Base-by-base conservation (phyloP, 495 filamentous ascomycete species). In the Neurospora tetrasperma region DNA sequence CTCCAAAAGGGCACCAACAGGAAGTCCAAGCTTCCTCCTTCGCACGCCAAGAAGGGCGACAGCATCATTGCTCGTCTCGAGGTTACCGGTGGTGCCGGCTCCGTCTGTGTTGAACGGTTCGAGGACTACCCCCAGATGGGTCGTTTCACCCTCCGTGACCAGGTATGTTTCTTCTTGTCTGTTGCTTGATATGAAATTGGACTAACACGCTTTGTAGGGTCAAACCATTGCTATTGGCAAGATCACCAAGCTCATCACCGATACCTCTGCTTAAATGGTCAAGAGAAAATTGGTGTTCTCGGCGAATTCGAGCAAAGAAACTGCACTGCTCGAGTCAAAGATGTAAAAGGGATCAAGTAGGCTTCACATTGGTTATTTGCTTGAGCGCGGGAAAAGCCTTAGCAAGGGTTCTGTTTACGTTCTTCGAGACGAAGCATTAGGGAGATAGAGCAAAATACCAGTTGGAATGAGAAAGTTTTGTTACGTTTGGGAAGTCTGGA, bases 171-270 rank as follows among this genome's bases (percentile, higher is more conserved):
- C 39, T 74, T 43, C 72, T 41, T 40, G 1, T 35, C 40, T 41
- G 40, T 40, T 41, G 40, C 40, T 41, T 8, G 9, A 41, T 3
- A 41, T 3, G 9, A 69, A 54, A 23, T 2, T 70, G 72, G 72
- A 78, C 75, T 76, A 75, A 77, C 39, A 27, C 9, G 31, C 14
- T 70, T 41, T 41, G 73, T 73, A 94, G 92, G 94, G 94, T 71
- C 93, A 97, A 93, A 97, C 94, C 5, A 94, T 97, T 83, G 94
- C 94, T 54, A 97, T 97, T 81, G 94, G 94, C 80, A 97, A 97
- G 87, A 94, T 97, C 80, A 97, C 91, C 69, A 97, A 93, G 85
- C 87, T 97, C 69, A 83, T 86, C 73, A 83, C 80, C 7, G 81
- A 84, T 5, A 79, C 82, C 0, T 70, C 74, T 42, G 74, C 75